Conservation (phyloP, 148 eudicot genomes). For the Nepenthes gracilis region DNA sequence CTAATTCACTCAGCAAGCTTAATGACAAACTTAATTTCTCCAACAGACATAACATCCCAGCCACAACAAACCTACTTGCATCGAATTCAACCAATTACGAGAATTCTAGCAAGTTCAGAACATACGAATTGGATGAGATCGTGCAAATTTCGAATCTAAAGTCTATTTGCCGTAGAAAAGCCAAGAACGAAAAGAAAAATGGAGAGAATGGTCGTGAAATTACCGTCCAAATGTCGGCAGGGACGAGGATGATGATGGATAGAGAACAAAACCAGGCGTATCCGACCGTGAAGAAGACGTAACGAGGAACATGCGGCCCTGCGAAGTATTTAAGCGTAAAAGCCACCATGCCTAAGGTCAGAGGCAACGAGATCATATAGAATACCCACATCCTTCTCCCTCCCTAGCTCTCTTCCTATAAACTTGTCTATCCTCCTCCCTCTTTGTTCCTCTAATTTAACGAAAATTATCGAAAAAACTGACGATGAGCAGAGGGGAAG, state of each 20-base stretch:
- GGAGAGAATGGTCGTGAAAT: neutral
- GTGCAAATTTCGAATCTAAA: neutral
- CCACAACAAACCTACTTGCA: too few relatives aligned
- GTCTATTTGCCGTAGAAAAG: neutral
- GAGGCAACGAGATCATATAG: slow-evolving; percentile 69
- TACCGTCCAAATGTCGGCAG: slow-evolving; percentile 97
- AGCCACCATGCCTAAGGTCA: slow-evolving; percentile 74
- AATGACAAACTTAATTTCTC: too few relatives aligned
- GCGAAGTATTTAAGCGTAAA: slow-evolving; percentile 68
- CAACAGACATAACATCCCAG: too few relatives aligned
- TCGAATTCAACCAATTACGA: too few relatives aligned
- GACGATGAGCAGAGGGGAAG: too few relatives aligned
- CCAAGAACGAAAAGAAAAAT: neutral
- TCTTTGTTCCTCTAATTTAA: too few relatives aligned
- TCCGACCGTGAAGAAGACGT: slow-evolving; percentile 77
- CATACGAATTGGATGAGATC: neutral
- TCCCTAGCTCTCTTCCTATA: too few relatives aligned
- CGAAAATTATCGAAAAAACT: too few relatives aligned
- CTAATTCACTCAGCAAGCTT: too few relatives aligned
- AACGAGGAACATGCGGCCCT: slow-evolving; percentile 63
- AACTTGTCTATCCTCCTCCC: too few relatives aligned
- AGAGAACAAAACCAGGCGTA: slow-evolving; percentile 93
- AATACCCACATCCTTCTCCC: slow-evolving; percentile 58
- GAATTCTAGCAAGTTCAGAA: too few relatives aligned
- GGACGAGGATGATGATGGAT: slow-evolving; percentile 82